These are phyloP conservation scores for Thraustochytrium sp. DNA, from an alignment of 352 stramenopile species.

Conservation along the genomic window DNA sequence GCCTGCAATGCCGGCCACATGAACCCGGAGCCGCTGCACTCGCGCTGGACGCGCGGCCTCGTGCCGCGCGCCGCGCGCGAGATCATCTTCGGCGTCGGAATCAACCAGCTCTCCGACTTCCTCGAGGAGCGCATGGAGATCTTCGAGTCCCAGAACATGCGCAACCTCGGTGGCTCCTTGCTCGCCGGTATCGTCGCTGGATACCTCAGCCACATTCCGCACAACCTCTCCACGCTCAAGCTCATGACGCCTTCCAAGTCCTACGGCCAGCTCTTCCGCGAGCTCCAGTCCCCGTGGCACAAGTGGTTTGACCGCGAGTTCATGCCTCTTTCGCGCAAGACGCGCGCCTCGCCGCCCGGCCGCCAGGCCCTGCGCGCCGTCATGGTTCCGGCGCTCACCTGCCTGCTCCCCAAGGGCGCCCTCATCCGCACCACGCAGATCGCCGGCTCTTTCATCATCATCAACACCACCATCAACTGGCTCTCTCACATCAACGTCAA, in stretches of 20 bases:
- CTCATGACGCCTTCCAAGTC: conserved; percentile 82
- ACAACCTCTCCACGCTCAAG: conserved; percentile 92
- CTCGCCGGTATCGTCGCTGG: conserved; percentile 77
- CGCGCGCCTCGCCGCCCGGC: background rate
- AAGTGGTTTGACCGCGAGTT: conserved; percentile 69
- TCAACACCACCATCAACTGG: conserved; percentile 83
- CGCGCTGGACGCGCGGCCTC: conserved; percentile 78
- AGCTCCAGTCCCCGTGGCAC: conserved; percentile 71
- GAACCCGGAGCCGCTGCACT: conserved; percentile 77
- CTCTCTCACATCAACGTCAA: conserved; percentile 46
- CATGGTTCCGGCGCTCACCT: conserved; percentile 63
- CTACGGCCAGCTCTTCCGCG: conserved; percentile 70
- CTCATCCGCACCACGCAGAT: conserved; percentile 83
- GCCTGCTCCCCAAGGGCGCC: conserved; percentile 75
- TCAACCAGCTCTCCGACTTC: conserved; percentile 87
- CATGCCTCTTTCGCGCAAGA: conserved; percentile 3
- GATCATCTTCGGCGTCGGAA: conserved; percentile 83
- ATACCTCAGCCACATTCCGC: conserved; percentile 87
- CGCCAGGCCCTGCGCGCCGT: background rate
- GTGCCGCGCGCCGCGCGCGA: conserved; percentile 73
- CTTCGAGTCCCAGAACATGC: conserved; percentile 57
- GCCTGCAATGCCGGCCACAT: conserved; percentile 85
- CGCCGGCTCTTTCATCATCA: conserved; percentile 83
- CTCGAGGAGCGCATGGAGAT: conserved; percentile 77
- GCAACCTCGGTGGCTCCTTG: conserved; percentile 77